These are phyloP conservation scores for Styphnolobium japonicum DNA, from an alignment of 306 rosid genomes.

Conservation along the genomic window DNA sequence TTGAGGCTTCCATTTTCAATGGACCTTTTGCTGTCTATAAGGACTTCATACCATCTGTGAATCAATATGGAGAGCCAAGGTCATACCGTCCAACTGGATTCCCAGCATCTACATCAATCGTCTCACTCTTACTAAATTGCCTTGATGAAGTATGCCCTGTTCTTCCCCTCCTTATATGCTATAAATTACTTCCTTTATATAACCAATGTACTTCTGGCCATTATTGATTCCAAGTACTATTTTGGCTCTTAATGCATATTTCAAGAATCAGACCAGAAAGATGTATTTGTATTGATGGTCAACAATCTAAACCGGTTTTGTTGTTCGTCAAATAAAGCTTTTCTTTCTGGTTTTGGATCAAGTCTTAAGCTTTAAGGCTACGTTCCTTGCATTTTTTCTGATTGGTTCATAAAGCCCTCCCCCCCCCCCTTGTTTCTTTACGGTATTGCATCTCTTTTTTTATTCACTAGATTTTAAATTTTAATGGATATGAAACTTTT, in stretches of 20 bases:
- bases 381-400: background rate
- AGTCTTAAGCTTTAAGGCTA: background rate
- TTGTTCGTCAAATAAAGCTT: background rate
- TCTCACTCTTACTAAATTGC: constrained; percentile 58
- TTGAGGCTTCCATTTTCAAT: constrained; percentile 71
- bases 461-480: background rate
- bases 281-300: background rate
- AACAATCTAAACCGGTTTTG: background rate
- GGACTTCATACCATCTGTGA: constrained; percentile 66
- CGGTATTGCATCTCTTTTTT: background rate
- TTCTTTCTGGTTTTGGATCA: background rate
- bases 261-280: background rate
- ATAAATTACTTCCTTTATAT: background rate
- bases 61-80: constrained; percentile 76
- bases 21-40: constrained; percentile 82
- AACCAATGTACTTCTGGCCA: background rate
- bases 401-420: background rate
- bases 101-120: constrained; percentile 58
- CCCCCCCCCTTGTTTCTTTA: background rate
- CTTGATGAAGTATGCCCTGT: constrained; percentile 55
- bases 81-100: constrained; percentile 56
- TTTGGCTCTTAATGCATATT: background rate
- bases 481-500: background rate
- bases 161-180: background rate
- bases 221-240: background rate